Evolutionary conservation across 2,329 filamentous ascomycete species (phyloP), one percentile per base, ranked within the genome.

Genomic region (Calonectria naviculata): DNA sequence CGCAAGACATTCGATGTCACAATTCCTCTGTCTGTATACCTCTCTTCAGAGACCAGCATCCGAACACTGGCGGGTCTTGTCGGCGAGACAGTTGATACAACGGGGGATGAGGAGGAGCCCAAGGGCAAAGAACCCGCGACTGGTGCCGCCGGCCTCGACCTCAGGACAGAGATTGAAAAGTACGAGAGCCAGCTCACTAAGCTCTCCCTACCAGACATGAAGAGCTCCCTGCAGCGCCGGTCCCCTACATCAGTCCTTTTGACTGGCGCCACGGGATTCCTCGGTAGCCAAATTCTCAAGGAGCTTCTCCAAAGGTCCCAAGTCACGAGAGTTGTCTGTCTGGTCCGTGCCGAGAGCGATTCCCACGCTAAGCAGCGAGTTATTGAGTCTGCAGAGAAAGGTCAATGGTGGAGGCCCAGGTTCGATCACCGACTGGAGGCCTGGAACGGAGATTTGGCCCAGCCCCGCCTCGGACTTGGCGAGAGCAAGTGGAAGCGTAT

Each of bases 361-460:
- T 36, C 21, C 34, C 58, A 63, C 44, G 65, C 65, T 7, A 60
- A 68, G 26, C 26, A 68, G 24, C 58, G 65, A 31, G 61, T 68
- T 28, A 49, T 63, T 17, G 65, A 68, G 34, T 47, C 41, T 10
- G 56, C 56, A 21, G 44, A 61, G 34, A 68, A 68, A 58, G 65
- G 65, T 26, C 65, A 68, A 19, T 68, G 65, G 65, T 63, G 56
- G 65, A 46, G 61, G 24, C 65, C 56, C 19, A 46, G 61, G 44
- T 49, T 68, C 6, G 44, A 60, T 24, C 34, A 61, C 65, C 65
- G 65, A 31, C 44, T 68, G n/a, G 56, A 63, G 15, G 65, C 65
- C n/a, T 68, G 65, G 65, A 63, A 49, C n/a, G 65, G 65, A 38
- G 65, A 68, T 56, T 47, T 68, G 10, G 65, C 34, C 13, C 60